Base-by-base conservation (phyloP, 768 basidiomycete genomes). In the Pholiota conissans region DNA sequence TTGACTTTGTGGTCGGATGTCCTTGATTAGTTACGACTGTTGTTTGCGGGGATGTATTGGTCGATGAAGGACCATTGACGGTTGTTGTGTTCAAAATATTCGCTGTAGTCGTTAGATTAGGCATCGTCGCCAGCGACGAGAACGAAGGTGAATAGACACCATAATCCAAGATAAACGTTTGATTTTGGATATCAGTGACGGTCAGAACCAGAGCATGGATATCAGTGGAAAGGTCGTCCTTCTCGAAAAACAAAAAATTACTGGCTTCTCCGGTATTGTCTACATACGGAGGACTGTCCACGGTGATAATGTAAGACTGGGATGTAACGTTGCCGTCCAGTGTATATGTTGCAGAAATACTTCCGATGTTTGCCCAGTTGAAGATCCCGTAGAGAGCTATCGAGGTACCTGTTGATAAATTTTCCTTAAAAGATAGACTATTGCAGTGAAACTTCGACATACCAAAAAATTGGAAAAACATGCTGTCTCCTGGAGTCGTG, bases 101-200 rank as follows among this genome's bases (percentile, higher is more conserved):
- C n/a, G 32, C 29, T 7, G 53, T 20, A 24, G 54, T 46, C 5
- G 60, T 49, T n/a, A 63, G 55, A n/a, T 56, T 48, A 6, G 63
- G 63, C 63, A 61, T 63, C 9, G 57, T 46, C 18, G 60, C 57
- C 9, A 59, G 28, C 11, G 61, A 57, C n/a, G 65, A 55, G 29
- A 68, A 68, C 5, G 67, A 66, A 5, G 71, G 69, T 9, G 55
- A 60, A 45, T 71, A 71, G 13, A 65, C 58, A 42, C 70, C 63
- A 49, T 71, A 72, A 57, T 72, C 71, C 2, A 72, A 37, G 1
- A 62, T 59, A 32, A 67, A 67, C 3, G 52, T 46, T 16, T 65
- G 63, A 34, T 63, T 63, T 39, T 49, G 49, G 46, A 62, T 59
- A 16, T 56, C 56, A 2, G 56, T 60, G 16, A 72, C 55, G 9